phyloP scores from a whole-genome alignment of 225 moss, liverwort and hornwort species.

The Sphagnum tenellum region DNA sequence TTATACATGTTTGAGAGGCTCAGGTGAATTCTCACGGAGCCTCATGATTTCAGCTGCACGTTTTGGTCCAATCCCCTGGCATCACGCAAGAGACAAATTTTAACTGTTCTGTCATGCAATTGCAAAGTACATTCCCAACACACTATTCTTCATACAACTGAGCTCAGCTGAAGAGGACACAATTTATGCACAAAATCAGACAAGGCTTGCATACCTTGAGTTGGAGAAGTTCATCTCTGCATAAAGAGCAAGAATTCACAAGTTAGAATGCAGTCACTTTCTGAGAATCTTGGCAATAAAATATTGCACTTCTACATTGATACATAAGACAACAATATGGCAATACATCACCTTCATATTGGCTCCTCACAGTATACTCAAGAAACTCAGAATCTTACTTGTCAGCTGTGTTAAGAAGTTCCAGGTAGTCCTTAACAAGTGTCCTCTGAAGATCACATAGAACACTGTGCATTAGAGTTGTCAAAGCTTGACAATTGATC shows the following conservation, averaged over 20 bases:
- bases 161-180: background rate
- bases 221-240: constrained; percentile 25
- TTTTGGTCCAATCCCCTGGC: constrained; percentile 24
- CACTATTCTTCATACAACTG: background rate
- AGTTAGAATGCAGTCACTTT: too few species aligned
- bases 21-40: constrained; percentile 11
- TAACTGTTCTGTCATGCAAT: background rate
- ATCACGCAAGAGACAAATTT: background rate
- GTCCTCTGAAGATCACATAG: constrained; percentile 8
- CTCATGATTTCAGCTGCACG: constrained; percentile 13
- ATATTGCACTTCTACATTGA: background rate
- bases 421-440: constrained; percentile 17
- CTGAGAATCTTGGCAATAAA: background rate
- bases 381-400: constrained; percentile 7
- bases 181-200: background rate
- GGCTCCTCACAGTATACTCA: background rate
- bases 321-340: background rate
- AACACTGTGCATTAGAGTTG: background rate
- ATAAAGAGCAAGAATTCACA: constrained; percentile 1
- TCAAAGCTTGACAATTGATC: background rate
- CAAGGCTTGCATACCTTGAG: constrained; percentile 11
- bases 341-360: background rate
- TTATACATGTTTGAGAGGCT: constrained; percentile 20
- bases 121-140: background rate
- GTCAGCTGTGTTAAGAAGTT: constrained; percentile 23